These are phyloP conservation scores for Suillus subaureus DNA, from an alignment of 768 basidiomycete genomes.

Conservation along the genomic window DNA sequence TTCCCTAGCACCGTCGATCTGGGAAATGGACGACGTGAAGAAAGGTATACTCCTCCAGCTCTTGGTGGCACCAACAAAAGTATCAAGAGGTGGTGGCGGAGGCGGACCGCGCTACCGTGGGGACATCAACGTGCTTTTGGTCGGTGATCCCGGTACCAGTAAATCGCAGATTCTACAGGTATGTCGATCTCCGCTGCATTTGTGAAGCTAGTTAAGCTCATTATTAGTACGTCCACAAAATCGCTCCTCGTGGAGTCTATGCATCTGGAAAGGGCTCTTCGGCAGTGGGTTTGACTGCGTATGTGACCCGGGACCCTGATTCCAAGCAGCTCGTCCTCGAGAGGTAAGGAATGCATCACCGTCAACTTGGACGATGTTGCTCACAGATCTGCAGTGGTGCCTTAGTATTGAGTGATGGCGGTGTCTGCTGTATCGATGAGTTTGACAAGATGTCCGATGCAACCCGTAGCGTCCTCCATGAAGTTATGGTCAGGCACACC, in stretches of 20 bases:
- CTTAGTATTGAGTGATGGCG: constrained; percentile 91
- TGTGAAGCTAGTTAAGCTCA: neutral
- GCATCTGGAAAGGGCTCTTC: constrained; percentile 98
- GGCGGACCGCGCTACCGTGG: constrained; percentile 97
- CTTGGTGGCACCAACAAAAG: constrained; percentile 97
- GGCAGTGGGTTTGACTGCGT: constrained; percentile 97
- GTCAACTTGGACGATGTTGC: neutral
- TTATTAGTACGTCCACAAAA: constrained; percentile 93
- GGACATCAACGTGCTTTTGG: constrained; percentile 96
- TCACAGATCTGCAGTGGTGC: constrained; percentile 65
- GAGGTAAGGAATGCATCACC: constrained; percentile 53
- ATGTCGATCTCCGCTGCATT: constrained; percentile 20
- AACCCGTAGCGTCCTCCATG: constrained; percentile 96
- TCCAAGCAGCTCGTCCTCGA: constrained; percentile 98
- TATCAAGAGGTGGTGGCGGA: constrained; percentile 87
- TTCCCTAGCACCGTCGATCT: constrained; percentile 92
- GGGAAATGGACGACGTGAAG: constrained; percentile 99
- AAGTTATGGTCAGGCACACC: constrained; percentile 81
- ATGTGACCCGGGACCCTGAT: constrained; percentile 97
- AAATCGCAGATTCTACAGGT: constrained; percentile 96
- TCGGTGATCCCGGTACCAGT: constrained; percentile 96
- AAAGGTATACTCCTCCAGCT: constrained; percentile 96
- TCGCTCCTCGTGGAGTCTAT: constrained; percentile 96
- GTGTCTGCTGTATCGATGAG: constrained; percentile 98
- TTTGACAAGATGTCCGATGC: constrained; percentile 99